Conservation (phyloP, 2,329 filamentous ascomycete genomes). For the Xylaria sp. region DNA sequence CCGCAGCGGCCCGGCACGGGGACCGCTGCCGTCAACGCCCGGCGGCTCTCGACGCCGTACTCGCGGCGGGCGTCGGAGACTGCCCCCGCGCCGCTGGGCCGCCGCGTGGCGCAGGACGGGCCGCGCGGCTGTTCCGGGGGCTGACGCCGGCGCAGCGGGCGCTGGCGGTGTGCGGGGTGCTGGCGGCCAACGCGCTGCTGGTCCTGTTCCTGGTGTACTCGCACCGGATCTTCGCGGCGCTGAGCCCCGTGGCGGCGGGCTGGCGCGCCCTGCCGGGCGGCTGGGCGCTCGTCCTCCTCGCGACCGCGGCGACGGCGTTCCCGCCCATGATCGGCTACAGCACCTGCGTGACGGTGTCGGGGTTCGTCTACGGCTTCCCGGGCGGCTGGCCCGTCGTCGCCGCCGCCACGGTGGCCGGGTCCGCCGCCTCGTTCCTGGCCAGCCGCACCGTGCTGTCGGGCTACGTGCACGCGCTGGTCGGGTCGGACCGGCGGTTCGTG, state of each 20-base stretch:
- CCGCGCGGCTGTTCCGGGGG: constrained; percentile 54
- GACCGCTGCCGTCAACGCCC: constrained; percentile 25
- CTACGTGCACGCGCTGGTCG: constrained; percentile 80
- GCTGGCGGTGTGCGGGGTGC: constrained; percentile 53
- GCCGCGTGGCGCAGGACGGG: constrained; percentile 47
- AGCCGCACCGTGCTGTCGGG: constrained; percentile 76
- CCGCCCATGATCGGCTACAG: constrained; percentile 89
- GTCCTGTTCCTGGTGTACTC: constrained; percentile 78
- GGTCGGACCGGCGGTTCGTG: constrained; percentile 82
- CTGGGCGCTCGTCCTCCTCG: constrained; percentile 73
- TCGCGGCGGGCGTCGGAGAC: constrained; percentile 27
- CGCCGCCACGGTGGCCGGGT: constrained; percentile 76
- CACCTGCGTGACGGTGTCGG: constrained; percentile 62
- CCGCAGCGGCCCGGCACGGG: constrained; percentile 22
- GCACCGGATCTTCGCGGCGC: constrained; percentile 74
- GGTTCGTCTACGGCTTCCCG: constrained; percentile 60
- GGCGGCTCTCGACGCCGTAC: constrained; percentile 49
- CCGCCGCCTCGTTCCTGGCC: constrained; percentile 76
- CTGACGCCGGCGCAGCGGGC: constrained; percentile 65
- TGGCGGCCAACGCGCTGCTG: constrained; percentile 56
- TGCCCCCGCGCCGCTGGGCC: constrained; percentile 36
- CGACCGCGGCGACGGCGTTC: constrained; percentile 78
- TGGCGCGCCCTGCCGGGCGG: constrained; percentile 77
- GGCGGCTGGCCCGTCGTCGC: constrained; percentile 82
- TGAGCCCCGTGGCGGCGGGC: constrained; percentile 72